Evolutionary conservation across 2,329 filamentous ascomycete genomes (phyloP), one percentile per base, ranked within the genome.

Genomic region (Fusarium xyrophilum): DNA sequence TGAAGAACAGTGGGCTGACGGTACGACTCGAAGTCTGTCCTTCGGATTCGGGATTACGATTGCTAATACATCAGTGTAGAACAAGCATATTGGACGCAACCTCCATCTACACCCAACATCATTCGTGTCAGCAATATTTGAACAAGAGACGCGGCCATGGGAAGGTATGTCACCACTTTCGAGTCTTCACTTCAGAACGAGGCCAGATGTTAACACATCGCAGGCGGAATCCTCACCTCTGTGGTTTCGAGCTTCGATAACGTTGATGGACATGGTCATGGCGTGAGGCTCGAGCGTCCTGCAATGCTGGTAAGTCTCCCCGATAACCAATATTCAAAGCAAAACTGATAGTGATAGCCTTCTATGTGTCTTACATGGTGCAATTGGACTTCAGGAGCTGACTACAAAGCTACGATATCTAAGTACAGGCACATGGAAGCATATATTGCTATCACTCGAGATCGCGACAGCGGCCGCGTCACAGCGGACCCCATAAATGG

Each of bases 301-400:
- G n/a, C 44, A 8, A 56, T 56, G 54, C 3, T 56, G 13, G 54
- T 33, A 52, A 2, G 54, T 27, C 2, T 39, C 12, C 1, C 2
- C 5, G 15, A 15, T n/a, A 1, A 15, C 2, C 1, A 19, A 21
- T 1, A 1, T n/a, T 1, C 0, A 4, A 47, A 47, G 2, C 2
- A 19, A 23, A 27, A 3, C 14, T 56, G 8, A 56, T 28, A 6
- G 7, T 13, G 7, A 19, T 0, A 56, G 54, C 54, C 54, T 33
- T 56, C 54, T 0, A 33, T 51, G 44, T 40, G 33, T 9, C 44
- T 56, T 4, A 27, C 54, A 28, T 56, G 54, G 54, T 23, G 38
- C 1, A 56, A 52, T 3, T 56, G 54, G 54, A 40, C 11, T 6
- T 52, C 54, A 5, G 54, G 54, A 1, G 1, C 21, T 12, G 35